Evolutionary conservation across 2,329 filamentous ascomycete genomes (phyloP).

Genomic region (Laburnicola sp.): DNA sequence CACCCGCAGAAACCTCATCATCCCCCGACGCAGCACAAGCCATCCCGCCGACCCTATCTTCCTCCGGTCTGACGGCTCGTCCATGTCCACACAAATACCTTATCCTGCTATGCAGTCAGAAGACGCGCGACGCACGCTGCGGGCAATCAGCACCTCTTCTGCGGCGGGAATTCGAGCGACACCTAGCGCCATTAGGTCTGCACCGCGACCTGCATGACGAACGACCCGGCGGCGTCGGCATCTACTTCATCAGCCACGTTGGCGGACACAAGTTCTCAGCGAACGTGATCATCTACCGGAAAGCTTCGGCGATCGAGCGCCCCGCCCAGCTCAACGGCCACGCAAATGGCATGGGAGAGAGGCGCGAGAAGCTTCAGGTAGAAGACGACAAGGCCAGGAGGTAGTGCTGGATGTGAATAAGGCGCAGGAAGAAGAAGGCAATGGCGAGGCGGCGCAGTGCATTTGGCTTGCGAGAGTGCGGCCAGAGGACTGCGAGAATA

Average conservation of each 20-base stretch:
- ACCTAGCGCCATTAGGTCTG: conserved; percentile 80
- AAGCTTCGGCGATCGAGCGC: conserved; percentile 40
- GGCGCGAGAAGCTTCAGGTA: conserved; percentile 45
- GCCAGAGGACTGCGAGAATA: conserved; percentile 90
- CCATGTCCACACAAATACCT: conserved; percentile 81
- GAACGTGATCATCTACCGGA: conserved; percentile 89
- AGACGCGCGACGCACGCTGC: conserved; percentile 91
- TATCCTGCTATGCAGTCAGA: conserved; percentile 91
- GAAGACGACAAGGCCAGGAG: conserved; percentile 42
- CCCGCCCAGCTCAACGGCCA: conserved; percentile 25
- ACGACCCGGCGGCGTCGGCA: conserved; percentile 85
- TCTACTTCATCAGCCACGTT: conserved; percentile 96
- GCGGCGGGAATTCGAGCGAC: conserved; percentile 84
- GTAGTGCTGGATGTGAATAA: conserved; percentile 38
- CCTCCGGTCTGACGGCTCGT: conserved; percentile 56
- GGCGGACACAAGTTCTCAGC: conserved; percentile 96
- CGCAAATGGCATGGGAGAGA: conserved; percentile 35
- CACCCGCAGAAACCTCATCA: not conserved
- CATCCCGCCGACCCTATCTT: conserved; percentile 33
- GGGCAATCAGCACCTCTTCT: conserved; percentile 90
- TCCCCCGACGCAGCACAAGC: conserved; percentile 16
- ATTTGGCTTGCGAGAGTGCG: conserved; percentile 87
- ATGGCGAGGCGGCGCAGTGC: conserved; percentile 70
- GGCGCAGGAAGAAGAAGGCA: conserved; percentile 43
- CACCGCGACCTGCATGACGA: conserved; percentile 87